These are phyloP conservation scores for Coemansia erecta DNA, from an alignment of 192 early-diverging fungal genomes.

Conservation along the genomic window DNA sequence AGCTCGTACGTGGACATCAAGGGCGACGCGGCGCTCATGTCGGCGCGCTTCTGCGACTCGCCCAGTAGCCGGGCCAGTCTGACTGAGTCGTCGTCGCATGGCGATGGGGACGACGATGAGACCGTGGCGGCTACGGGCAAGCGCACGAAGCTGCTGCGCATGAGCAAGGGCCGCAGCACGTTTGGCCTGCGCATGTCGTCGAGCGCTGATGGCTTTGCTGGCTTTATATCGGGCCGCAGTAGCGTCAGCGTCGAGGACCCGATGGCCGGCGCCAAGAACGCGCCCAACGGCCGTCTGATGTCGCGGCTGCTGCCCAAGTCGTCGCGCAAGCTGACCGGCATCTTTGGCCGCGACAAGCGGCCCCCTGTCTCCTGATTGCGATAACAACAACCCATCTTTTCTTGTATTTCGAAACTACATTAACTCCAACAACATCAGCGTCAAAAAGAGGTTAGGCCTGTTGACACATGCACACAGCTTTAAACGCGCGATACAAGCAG, in stretches of 20 bases:
- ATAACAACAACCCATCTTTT: too few species aligned
- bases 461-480: too few species aligned
- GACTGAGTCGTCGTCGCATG: not conserved
- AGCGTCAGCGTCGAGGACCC: not conserved
- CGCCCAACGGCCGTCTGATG: conserved; percentile 1
- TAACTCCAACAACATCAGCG: too few species aligned
- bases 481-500: too few species aligned
- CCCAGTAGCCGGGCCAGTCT: not conserved
- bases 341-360: conserved; percentile 34
- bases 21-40: not conserved
- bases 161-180: conserved; percentile 3
- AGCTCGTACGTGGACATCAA: conserved; percentile 44
- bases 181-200: conserved; percentile 23
- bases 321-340: conserved; percentile 31
- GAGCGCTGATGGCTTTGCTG: conserved; percentile 25
- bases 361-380: not conserved
- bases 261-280: not conserved
- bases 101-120: conserved; percentile 4
- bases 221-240: conserved; percentile 1
- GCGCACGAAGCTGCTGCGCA: conserved; percentile 5
- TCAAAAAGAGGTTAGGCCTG: too few species aligned
- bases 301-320: conserved; percentile 34
- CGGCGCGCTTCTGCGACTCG: not conserved
- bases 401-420: too few species aligned
- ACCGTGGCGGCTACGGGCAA: not conserved